Evolutionary conservation across 352 stramenopile species (phyloP), one percentile per base, ranked within the genome.

Genomic region (Phytophthora capsici): DNA sequence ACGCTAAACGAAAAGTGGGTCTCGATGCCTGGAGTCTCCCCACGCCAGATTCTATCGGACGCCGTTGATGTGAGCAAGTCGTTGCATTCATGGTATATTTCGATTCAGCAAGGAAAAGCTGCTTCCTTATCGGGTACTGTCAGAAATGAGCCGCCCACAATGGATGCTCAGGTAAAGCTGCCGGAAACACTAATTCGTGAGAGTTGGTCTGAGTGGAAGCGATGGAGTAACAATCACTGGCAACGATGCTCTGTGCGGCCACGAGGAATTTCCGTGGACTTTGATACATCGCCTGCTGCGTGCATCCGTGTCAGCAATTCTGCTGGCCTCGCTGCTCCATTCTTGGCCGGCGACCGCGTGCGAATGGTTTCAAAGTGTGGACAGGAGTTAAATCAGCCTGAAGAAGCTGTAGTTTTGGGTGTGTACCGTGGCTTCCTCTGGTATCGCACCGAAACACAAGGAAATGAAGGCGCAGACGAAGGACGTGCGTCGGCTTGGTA

Each of bases 1-100:
- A 98, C 95, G 0, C 76, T 99, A 13, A 98, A 96, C 58, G 82
- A 88, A 32, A 99, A 99, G 72, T 99, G 90, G 90, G 66, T 97
- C 0, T 95, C 88, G 6, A 82, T 90, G 44, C 88, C 89, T n/a
- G 91, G 90, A 23, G 65, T 96, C 3, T 77, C 86, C 23, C 77
- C 89, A 5, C 75, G 73, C 7, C 76, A 93, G 54, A 81, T 95
- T 23, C 51, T 98, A 46, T 81, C 80, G 23, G 96, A 98, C 64
- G 73, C 79, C 13, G 74, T 98, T 37, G 91, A 96, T 67, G 84
- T 98, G 13, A 94, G 96, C 59, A 88, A 95, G 68, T 75, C 94
- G 50, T 67, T 98, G 16, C 91, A 95, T 52, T 73, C 80, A 5
- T 98, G 85, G 84, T 91, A 90, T 53, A 34, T 88, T 40, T 80